A percentile compares a stretch with the other conserved stretches of the same genome.
These are phyloP conservation scores for Hypocrella siamensis DNA, from an alignment of 2,329 filamentous ascomycete genomes.

Conservation along the genomic window DNA sequence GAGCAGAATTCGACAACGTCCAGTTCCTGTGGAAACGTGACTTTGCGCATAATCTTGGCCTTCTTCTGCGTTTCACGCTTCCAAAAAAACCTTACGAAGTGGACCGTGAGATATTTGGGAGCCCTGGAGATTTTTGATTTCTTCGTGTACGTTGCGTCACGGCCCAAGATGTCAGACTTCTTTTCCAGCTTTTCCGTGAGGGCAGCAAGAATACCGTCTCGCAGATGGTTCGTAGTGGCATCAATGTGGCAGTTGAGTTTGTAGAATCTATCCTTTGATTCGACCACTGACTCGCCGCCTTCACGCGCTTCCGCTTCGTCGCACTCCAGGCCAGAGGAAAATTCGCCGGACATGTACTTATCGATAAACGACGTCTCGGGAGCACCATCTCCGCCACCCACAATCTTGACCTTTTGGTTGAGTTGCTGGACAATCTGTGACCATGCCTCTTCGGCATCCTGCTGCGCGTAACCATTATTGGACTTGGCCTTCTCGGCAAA, in stretches of 20 bases:
- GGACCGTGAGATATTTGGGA: constrained; percentile 89
- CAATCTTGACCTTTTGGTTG: constrained; percentile 58
- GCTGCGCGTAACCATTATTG: constrained; percentile 80
- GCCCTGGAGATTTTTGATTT: constrained; percentile 77
- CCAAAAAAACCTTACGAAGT: constrained; percentile 98
- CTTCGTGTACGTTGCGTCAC: constrained; percentile 78
- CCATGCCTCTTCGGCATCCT: constrained; percentile 97
- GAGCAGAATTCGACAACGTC: constrained; percentile 93
- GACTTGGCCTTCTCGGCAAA: constrained; percentile 81
- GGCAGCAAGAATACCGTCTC: constrained; percentile 71
- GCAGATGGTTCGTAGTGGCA: constrained; percentile 70
- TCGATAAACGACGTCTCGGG: constrained; percentile 62
- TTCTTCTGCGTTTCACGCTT: constrained; percentile 92
- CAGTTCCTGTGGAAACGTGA: constrained; percentile 85
- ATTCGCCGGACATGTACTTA: constrained; percentile 74
- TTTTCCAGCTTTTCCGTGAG: constrained; percentile 88
- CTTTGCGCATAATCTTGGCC: constrained; percentile 98
- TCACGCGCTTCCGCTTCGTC: constrained; percentile 68
- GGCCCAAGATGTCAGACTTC: constrained; percentile 58
- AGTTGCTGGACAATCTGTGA: constrained; percentile 83
- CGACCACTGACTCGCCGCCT: constrained; percentile 53
- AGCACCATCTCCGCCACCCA: constrained; percentile 32
- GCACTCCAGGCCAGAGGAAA: constrained; percentile 65
- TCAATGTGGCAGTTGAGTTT: constrained; percentile 93
- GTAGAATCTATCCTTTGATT: constrained; percentile 60